phyloP scores from a whole-genome alignment of 805 yeast genomes.

The Schizosaccharomyces cryophilus region DNA sequence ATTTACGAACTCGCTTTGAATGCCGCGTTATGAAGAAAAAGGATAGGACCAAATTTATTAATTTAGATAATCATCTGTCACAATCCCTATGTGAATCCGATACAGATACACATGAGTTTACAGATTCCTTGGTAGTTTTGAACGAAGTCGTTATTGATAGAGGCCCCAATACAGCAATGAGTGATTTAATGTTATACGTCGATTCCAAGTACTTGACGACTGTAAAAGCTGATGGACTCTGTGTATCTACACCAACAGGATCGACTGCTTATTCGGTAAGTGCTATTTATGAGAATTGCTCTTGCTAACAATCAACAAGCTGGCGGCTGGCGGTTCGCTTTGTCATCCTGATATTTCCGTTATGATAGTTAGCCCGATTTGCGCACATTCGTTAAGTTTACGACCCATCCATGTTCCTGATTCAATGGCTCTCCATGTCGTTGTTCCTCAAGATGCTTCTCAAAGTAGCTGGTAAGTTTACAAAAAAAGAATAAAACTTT shows the following conservation, averaged over 20 bases:
- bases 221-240: conserved; percentile 57
- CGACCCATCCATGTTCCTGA: conserved; percentile 84
- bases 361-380: conserved; percentile 78
- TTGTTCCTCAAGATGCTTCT: conserved; percentile 54
- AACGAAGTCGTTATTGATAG: conserved; percentile 81
- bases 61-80: background rate
- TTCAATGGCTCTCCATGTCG: conserved; percentile 59
- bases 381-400: conserved; percentile 75
- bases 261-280: conserved; percentile 67
- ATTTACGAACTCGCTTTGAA: conserved; percentile 60
- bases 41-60: conserved; percentile 26
- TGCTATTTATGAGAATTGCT: background rate
- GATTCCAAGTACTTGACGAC: conserved; percentile 65
- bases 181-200: conserved; percentile 72
- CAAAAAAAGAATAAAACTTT: background rate
- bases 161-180: conserved; percentile 81
- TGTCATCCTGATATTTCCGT: conserved; percentile 91
- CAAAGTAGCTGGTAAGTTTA: conserved; percentile 53
- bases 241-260: conserved; percentile 43
- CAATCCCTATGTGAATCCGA: background rate
- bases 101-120: conserved; percentile 15
- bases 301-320: conserved; percentile 5
- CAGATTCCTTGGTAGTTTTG: conserved; percentile 33
- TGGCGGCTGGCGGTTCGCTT: conserved; percentile 84
- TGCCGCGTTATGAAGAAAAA: conserved; percentile 34